Conservation (phyloP, 768 basidiomycete genomes). For the Pisolithus microcarpus region DNA sequence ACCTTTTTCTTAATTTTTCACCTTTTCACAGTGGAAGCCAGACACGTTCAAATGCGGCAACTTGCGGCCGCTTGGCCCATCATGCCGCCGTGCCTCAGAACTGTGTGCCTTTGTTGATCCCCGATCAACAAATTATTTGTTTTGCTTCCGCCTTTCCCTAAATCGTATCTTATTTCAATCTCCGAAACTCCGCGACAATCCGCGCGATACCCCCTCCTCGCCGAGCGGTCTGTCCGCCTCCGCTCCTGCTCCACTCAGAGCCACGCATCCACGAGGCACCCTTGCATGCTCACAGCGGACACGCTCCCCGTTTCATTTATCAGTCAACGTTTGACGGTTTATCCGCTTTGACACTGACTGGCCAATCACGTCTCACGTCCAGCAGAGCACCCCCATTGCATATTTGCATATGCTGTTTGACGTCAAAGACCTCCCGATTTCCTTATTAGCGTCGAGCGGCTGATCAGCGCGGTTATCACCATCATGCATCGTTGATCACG, state of each 20-base stretch:
- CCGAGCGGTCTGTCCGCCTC: conserved; percentile 7
- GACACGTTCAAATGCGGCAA: conserved; percentile 12
- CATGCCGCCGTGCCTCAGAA: conserved; percentile 22
- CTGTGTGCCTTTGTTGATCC: conserved; percentile 48
- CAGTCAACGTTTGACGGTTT: too few relatives aligned
- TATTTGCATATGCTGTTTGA: conserved; percentile 1
- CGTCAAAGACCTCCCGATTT: conserved; percentile 5
- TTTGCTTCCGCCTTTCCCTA: conserved; percentile 26
- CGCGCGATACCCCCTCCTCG: conserved; percentile 8
- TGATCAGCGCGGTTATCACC: conserved; percentile 16
- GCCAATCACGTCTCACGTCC: too few relatives aligned
- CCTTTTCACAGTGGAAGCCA: conserved; percentile 1
- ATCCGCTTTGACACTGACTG: too few relatives aligned
- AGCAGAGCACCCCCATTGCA: not conserved
- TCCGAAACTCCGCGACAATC: conserved; percentile 24
- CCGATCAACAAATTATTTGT: conserved; percentile 45
- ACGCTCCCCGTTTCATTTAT: too few relatives aligned
- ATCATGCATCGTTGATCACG: not conserved
- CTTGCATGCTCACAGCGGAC: too few relatives aligned
- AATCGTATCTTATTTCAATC: conserved; percentile 14
- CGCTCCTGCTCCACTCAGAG: too few relatives aligned
- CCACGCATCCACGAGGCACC: not conserved
- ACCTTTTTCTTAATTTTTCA: not conserved
- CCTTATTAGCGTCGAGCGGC: conserved; percentile 5
- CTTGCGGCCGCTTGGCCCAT: conserved; percentile 15